phyloP scores from a whole-genome alignment of 2,329 filamentous ascomycete species.

The Ascochyta rabiei region DNA sequence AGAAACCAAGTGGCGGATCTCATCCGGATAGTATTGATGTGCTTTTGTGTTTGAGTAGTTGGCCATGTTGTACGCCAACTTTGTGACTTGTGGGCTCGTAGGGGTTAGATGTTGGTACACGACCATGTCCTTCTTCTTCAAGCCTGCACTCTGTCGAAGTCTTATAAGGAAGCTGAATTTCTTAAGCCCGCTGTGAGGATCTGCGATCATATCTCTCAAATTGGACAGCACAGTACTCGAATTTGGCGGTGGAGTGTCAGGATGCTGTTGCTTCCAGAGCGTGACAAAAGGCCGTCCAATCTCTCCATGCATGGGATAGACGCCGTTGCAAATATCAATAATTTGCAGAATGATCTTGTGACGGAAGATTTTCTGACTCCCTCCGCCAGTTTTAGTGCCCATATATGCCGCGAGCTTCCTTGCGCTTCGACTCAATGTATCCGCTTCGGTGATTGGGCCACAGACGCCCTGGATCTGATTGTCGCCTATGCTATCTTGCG shows the following conservation, averaged over 20 bases:
- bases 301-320: conserved; percentile 61
- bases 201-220: conserved; percentile 57
- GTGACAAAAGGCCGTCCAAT: conserved; percentile 62
- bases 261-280: conserved; percentile 56
- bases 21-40: conserved; percentile 41
- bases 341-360: conserved; percentile 61
- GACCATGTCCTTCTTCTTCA: conserved; percentile 59
- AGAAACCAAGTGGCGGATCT: conserved; percentile 35
- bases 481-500: not conserved
- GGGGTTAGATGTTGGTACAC: conserved; percentile 54
- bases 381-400: conserved; percentile 27
- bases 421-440: conserved; percentile 5
- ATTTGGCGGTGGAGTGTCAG: conserved; percentile 55
- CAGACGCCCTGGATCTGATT: conserved; percentile 14
- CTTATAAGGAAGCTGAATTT: conserved; percentile 49
- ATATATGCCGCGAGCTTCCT: conserved; percentile 11
- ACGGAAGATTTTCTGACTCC: conserved; percentile 27
- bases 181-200: conserved; percentile 54
- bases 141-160: conserved; percentile 27
- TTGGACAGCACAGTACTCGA: conserved; percentile 58
- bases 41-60: conserved; percentile 42
- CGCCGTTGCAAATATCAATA: conserved; percentile 59
- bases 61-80: conserved; percentile 59
- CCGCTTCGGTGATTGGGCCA: conserved; percentile 13
- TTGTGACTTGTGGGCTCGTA: conserved; percentile 53